These are phyloP conservation scores for Arctium lappa DNA, from an alignment of 129 eudicot species.

Conservation along the genomic window DNA sequence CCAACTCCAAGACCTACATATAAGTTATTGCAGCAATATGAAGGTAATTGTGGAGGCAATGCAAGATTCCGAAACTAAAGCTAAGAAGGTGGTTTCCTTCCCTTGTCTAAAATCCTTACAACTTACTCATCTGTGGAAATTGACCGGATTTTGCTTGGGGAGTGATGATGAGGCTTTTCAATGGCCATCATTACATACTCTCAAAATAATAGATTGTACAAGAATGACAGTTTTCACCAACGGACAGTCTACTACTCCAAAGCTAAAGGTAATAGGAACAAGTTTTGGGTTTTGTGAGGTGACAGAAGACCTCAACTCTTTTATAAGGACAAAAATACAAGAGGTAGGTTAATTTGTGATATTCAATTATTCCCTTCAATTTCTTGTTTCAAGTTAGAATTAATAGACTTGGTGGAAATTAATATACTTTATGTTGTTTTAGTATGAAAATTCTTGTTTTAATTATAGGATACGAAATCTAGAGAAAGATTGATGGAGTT, in stretches of 20 bases:
- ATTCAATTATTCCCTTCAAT: neutral
- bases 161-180: neutral
- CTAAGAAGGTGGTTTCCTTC: neutral
- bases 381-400: neutral
- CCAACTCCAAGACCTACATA: neutral
- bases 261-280: neutral
- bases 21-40: neutral
- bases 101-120: neutral
- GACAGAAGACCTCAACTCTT: neutral
- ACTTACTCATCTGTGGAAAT: neutral
- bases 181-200: neutral
- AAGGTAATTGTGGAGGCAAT: neutral
- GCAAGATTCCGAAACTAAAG: neutral
- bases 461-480: neutral
- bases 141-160: neutral
- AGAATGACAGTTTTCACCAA: neutral
- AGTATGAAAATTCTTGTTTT: neutral
- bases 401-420: neutral
- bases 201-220: neutral
- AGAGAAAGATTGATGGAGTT: neutral
- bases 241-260: neutral
- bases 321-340: neutral
- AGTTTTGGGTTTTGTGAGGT: neutral
- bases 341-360: no score
- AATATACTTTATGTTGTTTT: neutral